Evolutionary conservation across 1,284 basidiomycete species (phyloP).

Genomic region (Trichosporon sp.): DNA sequence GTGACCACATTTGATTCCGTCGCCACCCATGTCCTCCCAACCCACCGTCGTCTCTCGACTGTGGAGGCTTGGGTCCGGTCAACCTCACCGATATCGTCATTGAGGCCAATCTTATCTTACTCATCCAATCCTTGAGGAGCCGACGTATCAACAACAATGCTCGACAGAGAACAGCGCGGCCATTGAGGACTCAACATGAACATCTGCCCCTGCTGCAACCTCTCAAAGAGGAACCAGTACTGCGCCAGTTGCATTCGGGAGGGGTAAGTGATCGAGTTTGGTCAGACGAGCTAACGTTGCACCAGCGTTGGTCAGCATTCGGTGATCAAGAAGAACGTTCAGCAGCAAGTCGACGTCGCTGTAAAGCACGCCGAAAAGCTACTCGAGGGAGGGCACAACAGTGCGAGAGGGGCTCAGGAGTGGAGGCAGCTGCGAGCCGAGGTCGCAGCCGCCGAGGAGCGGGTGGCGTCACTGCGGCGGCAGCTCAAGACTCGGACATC

Average conservation of each 20-base stretch:
- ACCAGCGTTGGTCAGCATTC: conserved; percentile 21
- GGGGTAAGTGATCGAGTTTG: conserved; percentile 25
- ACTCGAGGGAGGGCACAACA: conserved; percentile 13
- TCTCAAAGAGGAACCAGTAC: conserved; percentile 25
- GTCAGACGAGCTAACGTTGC: background rate
- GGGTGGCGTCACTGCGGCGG: conserved; percentile 20
- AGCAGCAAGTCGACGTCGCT: conserved; percentile 17
- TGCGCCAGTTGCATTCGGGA: conserved; percentile 33
- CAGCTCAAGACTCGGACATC: conserved; percentile 13
- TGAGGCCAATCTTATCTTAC: background rate
- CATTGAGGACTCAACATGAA: background rate
- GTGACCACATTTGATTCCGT: conserved; percentile 8
- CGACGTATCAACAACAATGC: background rate
- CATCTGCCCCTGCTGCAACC: conserved; percentile 30
- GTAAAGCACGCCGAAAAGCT: conserved; percentile 16
- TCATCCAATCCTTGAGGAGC: background rate
- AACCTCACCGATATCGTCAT: background rate
- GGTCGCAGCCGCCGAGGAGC: conserved; percentile 25
- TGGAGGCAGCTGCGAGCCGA: conserved; percentile 38
- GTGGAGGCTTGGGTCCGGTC: background rate
- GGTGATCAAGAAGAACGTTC: conserved; percentile 10
- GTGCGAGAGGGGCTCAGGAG: conserved; percentile 7
- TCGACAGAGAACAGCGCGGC: background rate
- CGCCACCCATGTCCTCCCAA: conserved; percentile 4
- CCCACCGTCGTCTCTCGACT: background rate